Percentiles rank a stretch among this genome's conserved stretches.
phyloP scores from a whole-genome alignment of 2,329 filamentous ascomycete species.

The Aschersonia sp. region DNA sequence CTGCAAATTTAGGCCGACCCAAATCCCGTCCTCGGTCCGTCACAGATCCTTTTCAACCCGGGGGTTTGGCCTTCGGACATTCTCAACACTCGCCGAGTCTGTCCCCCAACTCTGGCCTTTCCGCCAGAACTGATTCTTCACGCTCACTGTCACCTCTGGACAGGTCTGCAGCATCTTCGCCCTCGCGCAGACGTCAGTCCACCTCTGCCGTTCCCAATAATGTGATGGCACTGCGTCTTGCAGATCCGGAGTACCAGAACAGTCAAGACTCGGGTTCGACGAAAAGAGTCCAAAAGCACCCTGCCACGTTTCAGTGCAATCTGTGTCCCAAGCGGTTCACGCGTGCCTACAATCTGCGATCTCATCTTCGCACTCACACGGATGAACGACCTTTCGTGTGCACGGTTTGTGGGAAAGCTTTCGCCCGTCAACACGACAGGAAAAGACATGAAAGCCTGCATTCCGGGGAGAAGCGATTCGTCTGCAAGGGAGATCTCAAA shows the following conservation, averaged over 20 bases:
- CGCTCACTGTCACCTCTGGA: conserved; percentile 47
- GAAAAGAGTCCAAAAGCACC: conserved; percentile 92
- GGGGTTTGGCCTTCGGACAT: conserved; percentile 24
- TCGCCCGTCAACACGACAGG: conserved; percentile 90
- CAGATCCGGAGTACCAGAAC: conserved; percentile 71
- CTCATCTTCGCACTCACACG: conserved; percentile 88
- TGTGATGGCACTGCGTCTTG: conserved; percentile 72
- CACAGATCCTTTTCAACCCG: conserved; percentile 44
- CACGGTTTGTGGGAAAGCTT: conserved; percentile 91
- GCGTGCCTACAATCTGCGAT: conserved; percentile 88
- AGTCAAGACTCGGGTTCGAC: conserved; percentile 43
- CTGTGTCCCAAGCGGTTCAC: conserved; percentile 94
- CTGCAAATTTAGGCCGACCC: conserved; percentile 24
- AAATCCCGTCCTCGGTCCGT: conserved; percentile 37
- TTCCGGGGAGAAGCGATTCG: conserved; percentile 96
- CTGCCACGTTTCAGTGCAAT: conserved; percentile 88
- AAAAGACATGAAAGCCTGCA: conserved; percentile 95
- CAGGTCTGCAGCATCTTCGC: conserved; percentile 26
- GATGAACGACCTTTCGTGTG: conserved; percentile 96
- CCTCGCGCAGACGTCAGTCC: conserved; percentile 37
- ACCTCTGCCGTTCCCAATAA: conserved; percentile 49
- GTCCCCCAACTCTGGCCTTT: conserved; percentile 34
- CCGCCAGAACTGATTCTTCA: conserved; percentile 30
- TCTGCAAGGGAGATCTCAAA: conserved; percentile 85
- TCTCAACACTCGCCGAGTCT: conserved; percentile 25